Base-by-base conservation (phyloP, 2,329 filamentous ascomycete species). In the Trichoderma sp. region DNA sequence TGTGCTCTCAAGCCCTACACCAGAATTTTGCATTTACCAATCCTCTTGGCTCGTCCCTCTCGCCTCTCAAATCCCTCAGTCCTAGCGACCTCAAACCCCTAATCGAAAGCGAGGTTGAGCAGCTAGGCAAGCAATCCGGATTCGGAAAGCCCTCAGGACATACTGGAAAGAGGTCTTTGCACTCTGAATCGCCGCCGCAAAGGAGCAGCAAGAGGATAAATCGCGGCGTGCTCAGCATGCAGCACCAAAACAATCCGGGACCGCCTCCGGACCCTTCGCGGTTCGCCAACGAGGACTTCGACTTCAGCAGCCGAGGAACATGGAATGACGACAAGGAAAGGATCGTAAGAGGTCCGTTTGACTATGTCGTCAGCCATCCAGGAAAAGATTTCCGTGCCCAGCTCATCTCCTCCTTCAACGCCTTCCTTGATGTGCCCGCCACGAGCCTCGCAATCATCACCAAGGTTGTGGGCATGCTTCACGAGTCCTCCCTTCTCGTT, bases 381-480 rank as follows among this genome's bases (percentile, higher is more conserved):
- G 93, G 93, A 72, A 96, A 96, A 80, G 92, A 96, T 79, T 91
- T 97, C 76, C 89, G 94, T 72, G 86, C 90, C 56, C 90, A 92
- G 80, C 84, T 95, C 74, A 93, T 96, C 75, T 86, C 85, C 54
- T 90, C 92, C 54, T 96, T 96, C 83, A 93, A 96, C 77, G 85
- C 85, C 63, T 94, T 91, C 90, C 83, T 96, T 18, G 84, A 91
- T 68, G 92, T 96, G 24, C 92, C 93, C 0, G 78, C 84, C 10
- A 85, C 88, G 69, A 89, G 87, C 73, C 84, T 96, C 68, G 86
- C 87, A 52, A 84, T 94, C 70, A 95, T 96, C 75, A 94, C 90
- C 32, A 88, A 87, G 70, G 91, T 94, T 4, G 88, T 96, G 13
- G 91, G 90, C 74, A 95, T 95, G 91, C 85, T 96, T 58, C 93